A percentile compares a stretch with the other conserved stretches of the same genome.
Conservation (phyloP, 1,284 basidiomycete genomes). For the Pseudozyma sp. region DNA sequence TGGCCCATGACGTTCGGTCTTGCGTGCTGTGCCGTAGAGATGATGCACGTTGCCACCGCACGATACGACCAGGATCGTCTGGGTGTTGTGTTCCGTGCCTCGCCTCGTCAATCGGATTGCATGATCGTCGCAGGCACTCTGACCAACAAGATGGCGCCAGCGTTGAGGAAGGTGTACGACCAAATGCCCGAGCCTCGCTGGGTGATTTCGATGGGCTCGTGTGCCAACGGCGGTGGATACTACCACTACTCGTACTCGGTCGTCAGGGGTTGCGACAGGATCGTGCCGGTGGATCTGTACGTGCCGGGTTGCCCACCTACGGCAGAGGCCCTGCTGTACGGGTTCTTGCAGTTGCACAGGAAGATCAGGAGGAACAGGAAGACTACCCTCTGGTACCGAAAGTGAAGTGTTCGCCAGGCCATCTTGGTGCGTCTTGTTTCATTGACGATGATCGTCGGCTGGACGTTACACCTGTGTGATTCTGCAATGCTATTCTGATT, state of each 20-base stretch:
- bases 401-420: constrained; percentile 30
- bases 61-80: constrained; percentile 98
- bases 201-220: constrained; percentile 99
- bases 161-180: constrained; percentile 61
- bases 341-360: constrained; percentile 85
- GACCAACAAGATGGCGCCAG: constrained; percentile 99
- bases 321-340: constrained; percentile 84
- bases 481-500: constrained; percentile 3
- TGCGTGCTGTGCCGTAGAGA: constrained; percentile 97
- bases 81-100: constrained; percentile 97
- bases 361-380: constrained; percentile 95
- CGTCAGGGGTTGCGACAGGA: constrained; percentile 98
- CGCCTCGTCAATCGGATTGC: constrained; percentile 95
- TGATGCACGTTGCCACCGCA: constrained; percentile 92
- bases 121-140: constrained; percentile 99
- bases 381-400: constrained; percentile 84
- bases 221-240: constrained; percentile 98
- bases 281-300: constrained; percentile 93
- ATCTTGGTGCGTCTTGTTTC: too few species aligned
- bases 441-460: too few species aligned
- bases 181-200: constrained; percentile 73
- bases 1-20: constrained; percentile 99
- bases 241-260: constrained; percentile 97
- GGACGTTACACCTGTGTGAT: too few species aligned
- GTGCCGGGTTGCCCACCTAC: constrained; percentile 85